Evolutionary conservation across 176 grass and related monocot species (phyloP), one percentile per base, ranked within the genome.

Genomic region (Paspalum notatum): DNA sequence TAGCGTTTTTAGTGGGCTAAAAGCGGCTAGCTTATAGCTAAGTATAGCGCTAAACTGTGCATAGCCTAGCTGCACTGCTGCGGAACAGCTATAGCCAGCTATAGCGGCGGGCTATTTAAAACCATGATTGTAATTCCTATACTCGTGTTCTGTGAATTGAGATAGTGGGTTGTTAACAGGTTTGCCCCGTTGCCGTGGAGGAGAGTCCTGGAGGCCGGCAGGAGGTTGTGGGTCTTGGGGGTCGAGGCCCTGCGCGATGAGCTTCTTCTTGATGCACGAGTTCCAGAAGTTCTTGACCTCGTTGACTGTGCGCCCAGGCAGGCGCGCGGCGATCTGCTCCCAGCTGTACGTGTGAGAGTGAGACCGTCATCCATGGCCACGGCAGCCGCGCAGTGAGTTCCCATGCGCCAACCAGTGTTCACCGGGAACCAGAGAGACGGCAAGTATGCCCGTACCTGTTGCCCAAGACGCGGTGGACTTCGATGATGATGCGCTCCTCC

Each of bases 281-380:
- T 99, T 99, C 97, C 97, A 99, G 46, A 99, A 99, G 74, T 99
- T 99, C 87, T 99, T 99, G n/a, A 99, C 97, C 85, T 99, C 97
- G 79, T 99, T 99, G 79, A 96, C 97, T 47, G 97, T 99, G 72
- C 97, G 89, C 32, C 97, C 97, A 0, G 97, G 93, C 3, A 99
- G 89, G 80, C 96, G 97, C 75, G 96, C 96, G 4, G 97, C 93
- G 65, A 99, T 99, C 84, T 99, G 97, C 12, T 93, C 93, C 97
- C 97, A 99, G 26, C 96, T 99, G 71, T 42, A 3, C 26, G 32
- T 32, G n/a, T n/a, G 32, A 32, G 32, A 32, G 32, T 32, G 32
- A 32, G 32, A 32, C 32, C 32, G 32, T 32, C 32, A 32, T 32
- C 32, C 62, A 66, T 66, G 42, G 66, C 37, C 5, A 42, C 37